Conservation (phyloP, 148 eudicot genomes). For the Polygonum maritimum region DNA sequence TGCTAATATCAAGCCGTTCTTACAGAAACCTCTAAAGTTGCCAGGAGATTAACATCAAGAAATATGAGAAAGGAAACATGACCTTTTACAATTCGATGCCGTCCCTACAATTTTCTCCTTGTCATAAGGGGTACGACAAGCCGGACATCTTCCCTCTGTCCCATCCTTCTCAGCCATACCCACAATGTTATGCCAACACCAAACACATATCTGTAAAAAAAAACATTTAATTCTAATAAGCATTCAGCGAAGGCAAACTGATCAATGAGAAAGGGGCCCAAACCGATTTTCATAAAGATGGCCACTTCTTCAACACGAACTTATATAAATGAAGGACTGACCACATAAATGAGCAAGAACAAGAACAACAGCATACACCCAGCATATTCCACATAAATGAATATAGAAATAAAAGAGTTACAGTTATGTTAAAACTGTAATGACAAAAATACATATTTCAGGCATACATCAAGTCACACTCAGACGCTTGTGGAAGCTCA, state of each 20-base stretch:
- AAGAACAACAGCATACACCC: no score
- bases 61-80: background rate
- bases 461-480: background rate
- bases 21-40: background rate
- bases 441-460: background rate
- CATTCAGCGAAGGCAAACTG: background rate
- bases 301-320: background rate
- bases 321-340: background rate
- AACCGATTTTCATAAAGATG: background rate
- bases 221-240: background rate
- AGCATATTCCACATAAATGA: no score
- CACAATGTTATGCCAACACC: slow-evolving; percentile 99
- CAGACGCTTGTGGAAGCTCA: background rate
- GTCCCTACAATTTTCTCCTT: slow-evolving; percentile 88
- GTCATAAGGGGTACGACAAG: slow-evolving; percentile 86
- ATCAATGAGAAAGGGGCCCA: background rate
- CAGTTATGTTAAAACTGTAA: background rate
- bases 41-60: background rate
- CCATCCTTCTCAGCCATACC: slow-evolving; percentile 96
- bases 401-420: background rate
- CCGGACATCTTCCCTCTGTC: slow-evolving; percentile 92
- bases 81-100: slow-evolving; percentile 76
- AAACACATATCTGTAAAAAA: slow-evolving; percentile 77
- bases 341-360: no score
- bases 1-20: background rate